These are phyloP conservation scores for Aspergillus vadensis DNA, from an alignment of 2,329 filamentous ascomycete genomes.

Conservation along the genomic window DNA sequence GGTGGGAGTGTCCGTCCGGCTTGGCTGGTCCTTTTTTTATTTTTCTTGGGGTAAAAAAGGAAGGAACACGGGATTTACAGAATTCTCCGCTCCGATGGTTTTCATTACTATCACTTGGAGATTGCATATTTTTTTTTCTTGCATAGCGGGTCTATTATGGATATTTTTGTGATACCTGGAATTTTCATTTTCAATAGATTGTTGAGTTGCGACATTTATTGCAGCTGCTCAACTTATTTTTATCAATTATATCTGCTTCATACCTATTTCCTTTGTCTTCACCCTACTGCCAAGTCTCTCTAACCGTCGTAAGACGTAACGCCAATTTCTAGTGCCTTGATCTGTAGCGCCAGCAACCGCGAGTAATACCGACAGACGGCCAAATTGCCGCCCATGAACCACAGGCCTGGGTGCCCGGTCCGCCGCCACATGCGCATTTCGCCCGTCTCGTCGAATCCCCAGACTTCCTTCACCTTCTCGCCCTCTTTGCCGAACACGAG, in stretches of 20 bases:
- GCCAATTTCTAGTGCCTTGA: conserved; percentile 47
- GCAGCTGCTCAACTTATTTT: too few species aligned
- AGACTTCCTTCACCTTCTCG: conserved; percentile 62
- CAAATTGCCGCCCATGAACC: conserved; percentile 68
- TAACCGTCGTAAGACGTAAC: conserved; percentile 11
- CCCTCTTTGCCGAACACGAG: conserved; percentile 64
- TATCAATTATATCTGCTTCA: background rate
- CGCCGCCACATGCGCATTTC: conserved; percentile 64
- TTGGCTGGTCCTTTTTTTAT: too few species aligned
- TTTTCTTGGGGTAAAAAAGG: too few species aligned
- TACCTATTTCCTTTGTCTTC: background rate
- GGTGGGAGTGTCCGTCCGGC: too few species aligned
- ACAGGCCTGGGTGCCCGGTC: conserved; percentile 66
- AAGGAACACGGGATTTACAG: too few species aligned
- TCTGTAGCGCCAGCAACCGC: conserved; percentile 53
- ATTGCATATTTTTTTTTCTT: too few species aligned
- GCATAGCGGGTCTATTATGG: too few species aligned
- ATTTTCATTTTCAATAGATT: too few species aligned
- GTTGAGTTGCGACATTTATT: too few species aligned
- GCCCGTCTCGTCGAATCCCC: conserved; percentile 60
- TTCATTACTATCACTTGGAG: too few species aligned
- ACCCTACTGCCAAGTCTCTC: background rate
- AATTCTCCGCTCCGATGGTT: too few species aligned
- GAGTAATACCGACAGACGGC: conserved; percentile 66
- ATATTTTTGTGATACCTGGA: too few species aligned